Evolutionary conservation across 352 stramenopile genomes (phyloP).

Genomic region (Phytophthora podocarpi): DNA sequence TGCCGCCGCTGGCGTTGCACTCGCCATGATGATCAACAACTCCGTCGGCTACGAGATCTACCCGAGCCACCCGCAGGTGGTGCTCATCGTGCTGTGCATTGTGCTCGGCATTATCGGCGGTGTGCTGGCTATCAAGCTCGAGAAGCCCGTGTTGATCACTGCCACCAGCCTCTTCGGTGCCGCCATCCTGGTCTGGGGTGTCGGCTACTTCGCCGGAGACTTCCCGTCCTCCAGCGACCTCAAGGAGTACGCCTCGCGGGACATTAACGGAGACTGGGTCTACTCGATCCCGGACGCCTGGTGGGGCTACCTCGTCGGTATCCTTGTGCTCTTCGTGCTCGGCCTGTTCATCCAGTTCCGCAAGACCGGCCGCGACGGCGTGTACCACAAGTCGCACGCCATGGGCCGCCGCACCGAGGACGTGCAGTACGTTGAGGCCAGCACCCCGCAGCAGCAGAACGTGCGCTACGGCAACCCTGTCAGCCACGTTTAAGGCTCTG

Average conservation of each 20-base stretch:
- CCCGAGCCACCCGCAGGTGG: conserved; percentile 50
- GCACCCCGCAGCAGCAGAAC: conserved; percentile 35
- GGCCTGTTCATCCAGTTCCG: conserved; percentile 66
- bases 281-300: conserved; percentile 64
- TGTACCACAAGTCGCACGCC: conserved; percentile 39
- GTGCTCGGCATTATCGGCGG: conserved; percentile 46
- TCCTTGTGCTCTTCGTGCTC: conserved; percentile 58
- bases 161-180: conserved; percentile 63
- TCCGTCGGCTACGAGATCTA: conserved; percentile 64
- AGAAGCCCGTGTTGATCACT: conserved; percentile 59
- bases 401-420: conserved; percentile 21
- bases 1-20: conserved; percentile 51
- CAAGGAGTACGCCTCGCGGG: conserved; percentile 40
- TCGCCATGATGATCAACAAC: conserved; percentile 58
- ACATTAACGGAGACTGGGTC: conserved; percentile 50
- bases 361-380: conserved; percentile 46
- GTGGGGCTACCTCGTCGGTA: conserved; percentile 62
- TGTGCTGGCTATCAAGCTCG: conserved; percentile 49
- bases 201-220: conserved; percentile 69
- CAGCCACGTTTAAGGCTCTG: conserved; percentile 32
- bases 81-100: conserved; percentile 54
- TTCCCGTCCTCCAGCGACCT: conserved; percentile 61
- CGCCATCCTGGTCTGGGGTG: conserved; percentile 51
- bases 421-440: conserved; percentile 40
- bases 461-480: conserved; percentile 37